phyloP scores from a whole-genome alignment of 2,329 filamentous ascomycete genomes.

The Beauveria brongniartii region DNA sequence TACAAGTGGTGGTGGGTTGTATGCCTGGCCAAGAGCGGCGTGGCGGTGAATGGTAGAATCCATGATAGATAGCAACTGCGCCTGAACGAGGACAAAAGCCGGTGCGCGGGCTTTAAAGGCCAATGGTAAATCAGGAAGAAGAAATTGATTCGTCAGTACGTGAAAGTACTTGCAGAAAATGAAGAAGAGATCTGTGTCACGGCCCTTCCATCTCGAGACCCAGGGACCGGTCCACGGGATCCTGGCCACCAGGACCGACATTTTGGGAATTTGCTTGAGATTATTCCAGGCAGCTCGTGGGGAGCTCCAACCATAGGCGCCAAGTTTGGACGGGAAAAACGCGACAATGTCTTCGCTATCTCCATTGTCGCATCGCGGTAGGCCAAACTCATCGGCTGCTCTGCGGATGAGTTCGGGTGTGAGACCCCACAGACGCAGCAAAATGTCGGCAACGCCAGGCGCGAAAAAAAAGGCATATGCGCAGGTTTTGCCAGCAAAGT shows the following conservation, averaged over 20 bases:
- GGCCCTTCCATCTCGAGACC: constrained; percentile 77
- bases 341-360: constrained; percentile 59
- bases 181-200: constrained; percentile 84
- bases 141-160: constrained; percentile 66
- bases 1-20: constrained; percentile 30
- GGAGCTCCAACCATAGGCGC: constrained; percentile 49
- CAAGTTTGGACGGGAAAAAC: constrained; percentile 61
- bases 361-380: constrained; percentile 46
- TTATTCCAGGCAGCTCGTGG: constrained; percentile 39
- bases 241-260: constrained; percentile 60
- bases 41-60: constrained; percentile 80
- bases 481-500: constrained; percentile 83
- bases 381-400: constrained; percentile 59
- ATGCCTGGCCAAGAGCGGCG: constrained; percentile 39
- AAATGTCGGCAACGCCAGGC: constrained; percentile 73
- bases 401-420: constrained; percentile 62
- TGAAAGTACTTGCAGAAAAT: constrained; percentile 87
- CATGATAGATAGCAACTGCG: constrained; percentile 69
- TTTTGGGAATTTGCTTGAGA: constrained; percentile 56
- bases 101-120: constrained; percentile 58
- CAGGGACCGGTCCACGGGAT: constrained; percentile 83
- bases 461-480: constrained; percentile 93
- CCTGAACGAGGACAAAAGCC: constrained; percentile 71
- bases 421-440: constrained; percentile 74
- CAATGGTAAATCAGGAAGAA: constrained; percentile 47